A percentile compares a stretch with the other conserved stretches of the same genome.
phyloP scores from a whole-genome alignment of 306 rosid genomes.

The Vigna unguiculata region DNA sequence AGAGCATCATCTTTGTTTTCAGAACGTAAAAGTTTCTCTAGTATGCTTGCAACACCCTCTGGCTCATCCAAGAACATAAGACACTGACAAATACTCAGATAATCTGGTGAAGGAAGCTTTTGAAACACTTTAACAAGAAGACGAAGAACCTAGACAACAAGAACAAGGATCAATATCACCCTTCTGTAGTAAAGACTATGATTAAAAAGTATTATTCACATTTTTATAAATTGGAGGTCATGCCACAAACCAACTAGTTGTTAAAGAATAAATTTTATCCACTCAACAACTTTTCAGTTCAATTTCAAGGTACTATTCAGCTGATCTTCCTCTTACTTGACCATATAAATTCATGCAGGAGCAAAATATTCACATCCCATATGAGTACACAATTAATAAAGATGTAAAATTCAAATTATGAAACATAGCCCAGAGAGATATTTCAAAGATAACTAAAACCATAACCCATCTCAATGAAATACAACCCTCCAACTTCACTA shows the following conservation, averaged over 20 bases:
- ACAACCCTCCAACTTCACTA: slow-evolving; percentile 1
- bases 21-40: slow-evolving; percentile 88
- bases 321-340: slow-evolving; percentile 11
- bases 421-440: slow-evolving; percentile 5
- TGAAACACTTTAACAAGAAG: slow-evolving; percentile 94
- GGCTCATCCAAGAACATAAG: slow-evolving; percentile 97
- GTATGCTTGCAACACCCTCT: slow-evolving; percentile 85
- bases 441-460: slow-evolving; percentile 26
- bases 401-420: slow-evolving; percentile 6
- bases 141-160: slow-evolving; percentile 72
- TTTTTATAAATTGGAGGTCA: slow-evolving; percentile 1
- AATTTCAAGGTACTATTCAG: background rate
- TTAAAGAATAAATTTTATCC: slow-evolving; percentile 9
- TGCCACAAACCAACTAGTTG: slow-evolving; percentile 20
- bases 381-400: slow-evolving; percentile 11
- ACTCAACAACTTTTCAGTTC: background rate
- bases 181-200: slow-evolving; percentile 9
- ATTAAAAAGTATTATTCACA: slow-evolving; percentile 24
- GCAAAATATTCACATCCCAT: slow-evolving; percentile 14
- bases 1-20: slow-evolving; percentile 95
- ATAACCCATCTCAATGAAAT: slow-evolving; percentile 10
- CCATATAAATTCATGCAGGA: slow-evolving; percentile 8
- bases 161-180: slow-evolving; percentile 38
- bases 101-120: slow-evolving; percentile 94
- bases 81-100: slow-evolving; percentile 96